A percentile compares a stretch with the other conserved stretches of the same genome.
phyloP scores from a whole-genome alignment of 169 alveolate genomes.

The Plasmodium gonderi region DNA sequence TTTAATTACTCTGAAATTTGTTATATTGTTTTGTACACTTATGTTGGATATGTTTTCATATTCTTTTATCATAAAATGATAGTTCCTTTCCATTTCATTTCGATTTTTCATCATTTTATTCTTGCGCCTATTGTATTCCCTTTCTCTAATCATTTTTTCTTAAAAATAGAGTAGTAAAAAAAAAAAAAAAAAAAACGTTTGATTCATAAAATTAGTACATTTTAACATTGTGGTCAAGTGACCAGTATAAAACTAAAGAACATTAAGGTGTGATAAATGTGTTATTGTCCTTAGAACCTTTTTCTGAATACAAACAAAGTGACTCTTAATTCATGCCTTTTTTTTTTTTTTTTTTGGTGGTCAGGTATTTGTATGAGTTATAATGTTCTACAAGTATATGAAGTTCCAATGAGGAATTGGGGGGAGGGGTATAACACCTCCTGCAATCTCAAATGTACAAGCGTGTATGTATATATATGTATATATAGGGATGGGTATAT shows the following conservation, averaged over 20 bases:
- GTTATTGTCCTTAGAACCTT: not conserved
- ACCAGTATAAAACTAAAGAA: not conserved
- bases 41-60: conserved; percentile 35
- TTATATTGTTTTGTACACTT: conserved; percentile 7
- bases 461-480: too few species aligned
- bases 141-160: not conserved
- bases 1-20: conserved; percentile 39
- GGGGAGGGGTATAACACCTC: not conserved
- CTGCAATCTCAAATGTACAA: not conserved
- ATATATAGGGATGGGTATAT: not conserved
- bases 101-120: not conserved
- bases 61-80: conserved; percentile 56
- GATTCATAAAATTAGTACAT: not conserved
- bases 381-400: not conserved
- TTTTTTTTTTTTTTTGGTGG: not conserved
- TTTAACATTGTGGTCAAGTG: not conserved
- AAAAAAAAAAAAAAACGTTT: not conserved
- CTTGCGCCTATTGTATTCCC: not conserved
- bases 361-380: not conserved
- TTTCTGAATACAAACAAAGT: not conserved
- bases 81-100: conserved; percentile 20
- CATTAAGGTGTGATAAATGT: not conserved
- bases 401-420: not conserved
- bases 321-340: not conserved
- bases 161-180: not conserved